Conservation (phyloP, 495 filamentous ascomycete genomes). For the Massariosphaeria phaeospora region DNA sequence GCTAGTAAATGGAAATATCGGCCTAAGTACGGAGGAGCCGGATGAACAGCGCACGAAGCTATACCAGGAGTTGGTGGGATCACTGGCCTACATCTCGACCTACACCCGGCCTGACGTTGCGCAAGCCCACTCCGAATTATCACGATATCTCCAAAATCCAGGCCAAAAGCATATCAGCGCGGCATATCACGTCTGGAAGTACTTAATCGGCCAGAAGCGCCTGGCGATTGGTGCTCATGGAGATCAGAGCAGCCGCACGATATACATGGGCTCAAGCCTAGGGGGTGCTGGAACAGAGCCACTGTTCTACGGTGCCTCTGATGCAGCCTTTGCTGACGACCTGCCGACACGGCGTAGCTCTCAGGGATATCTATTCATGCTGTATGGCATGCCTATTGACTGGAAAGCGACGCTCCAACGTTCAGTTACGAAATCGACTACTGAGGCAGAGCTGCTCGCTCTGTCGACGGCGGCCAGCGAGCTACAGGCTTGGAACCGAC, state of each 20-base stretch:
- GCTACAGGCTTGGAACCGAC: conserved; percentile 1
- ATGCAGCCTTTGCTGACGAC: conserved; percentile 19
- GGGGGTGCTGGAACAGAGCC: too few species aligned
- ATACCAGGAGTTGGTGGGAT: neutral
- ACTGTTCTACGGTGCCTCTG: conserved; percentile 13
- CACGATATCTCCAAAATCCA: conserved; percentile 8
- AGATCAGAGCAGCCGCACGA: neutral
- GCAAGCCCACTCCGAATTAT: neutral
- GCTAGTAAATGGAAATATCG: neutral
- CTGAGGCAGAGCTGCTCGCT: conserved; percentile 33
- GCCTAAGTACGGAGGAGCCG: neutral
- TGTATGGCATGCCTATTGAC: conserved; percentile 30
- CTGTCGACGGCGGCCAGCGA: conserved; percentile 26
- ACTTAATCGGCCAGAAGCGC: conserved; percentile 5
- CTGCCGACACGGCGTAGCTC: conserved; percentile 9
- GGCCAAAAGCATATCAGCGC: conserved; percentile 1
- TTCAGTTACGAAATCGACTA: conserved; percentile 35
- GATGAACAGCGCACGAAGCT: neutral
- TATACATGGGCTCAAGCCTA: neutral
- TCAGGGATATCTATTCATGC: conserved; percentile 31
- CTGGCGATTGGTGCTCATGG: conserved; percentile 1
- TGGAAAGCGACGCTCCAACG: conserved; percentile 34
- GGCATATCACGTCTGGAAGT: neutral
- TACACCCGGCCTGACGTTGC: conserved; percentile 12
- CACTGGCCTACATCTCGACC: neutral